These are phyloP conservation scores for Fusarium tjaetaba DNA, from an alignment of 2,329 filamentous ascomycete species.

Conservation along the genomic window DNA sequence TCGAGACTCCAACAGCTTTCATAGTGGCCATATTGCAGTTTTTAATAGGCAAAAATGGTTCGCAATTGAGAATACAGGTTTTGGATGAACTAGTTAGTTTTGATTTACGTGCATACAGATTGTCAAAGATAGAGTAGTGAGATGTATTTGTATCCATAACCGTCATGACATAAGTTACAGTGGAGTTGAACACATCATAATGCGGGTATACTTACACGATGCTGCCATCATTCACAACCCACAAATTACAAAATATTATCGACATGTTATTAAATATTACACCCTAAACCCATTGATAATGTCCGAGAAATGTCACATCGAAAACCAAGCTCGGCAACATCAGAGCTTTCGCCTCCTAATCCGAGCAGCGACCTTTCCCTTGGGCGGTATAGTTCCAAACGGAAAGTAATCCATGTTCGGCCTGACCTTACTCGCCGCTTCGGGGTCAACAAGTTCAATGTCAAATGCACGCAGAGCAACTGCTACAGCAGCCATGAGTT, in stretches of 20 bases:
- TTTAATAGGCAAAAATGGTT: neutral
- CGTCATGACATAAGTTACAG: neutral
- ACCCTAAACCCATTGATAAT: neutral
- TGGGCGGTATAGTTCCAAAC: slow-evolving; percentile 37
- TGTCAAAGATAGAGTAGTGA: neutral
- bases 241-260: too few relatives aligned
- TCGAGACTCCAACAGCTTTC: neutral
- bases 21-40: neutral
- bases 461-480: slow-evolving; percentile 47
- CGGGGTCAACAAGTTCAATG: slow-evolving; percentile 41
- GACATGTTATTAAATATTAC: neutral
- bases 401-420: slow-evolving; percentile 40
- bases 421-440: slow-evolving; percentile 3
- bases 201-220: neutral
- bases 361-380: slow-evolving; percentile 22
- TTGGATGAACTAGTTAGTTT: too few relatives aligned
- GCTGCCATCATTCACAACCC: neutral
- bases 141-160: neutral
- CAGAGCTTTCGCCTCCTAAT: slow-evolving; percentile 19
- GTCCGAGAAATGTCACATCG: neutral
- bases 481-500: slow-evolving; percentile 46
- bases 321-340: neutral
- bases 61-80: too few relatives aligned
- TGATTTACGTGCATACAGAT: too few relatives aligned
- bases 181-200: neutral